Conservation (phyloP, 805 yeast genomes). For the Yarrowia sp. region DNA sequence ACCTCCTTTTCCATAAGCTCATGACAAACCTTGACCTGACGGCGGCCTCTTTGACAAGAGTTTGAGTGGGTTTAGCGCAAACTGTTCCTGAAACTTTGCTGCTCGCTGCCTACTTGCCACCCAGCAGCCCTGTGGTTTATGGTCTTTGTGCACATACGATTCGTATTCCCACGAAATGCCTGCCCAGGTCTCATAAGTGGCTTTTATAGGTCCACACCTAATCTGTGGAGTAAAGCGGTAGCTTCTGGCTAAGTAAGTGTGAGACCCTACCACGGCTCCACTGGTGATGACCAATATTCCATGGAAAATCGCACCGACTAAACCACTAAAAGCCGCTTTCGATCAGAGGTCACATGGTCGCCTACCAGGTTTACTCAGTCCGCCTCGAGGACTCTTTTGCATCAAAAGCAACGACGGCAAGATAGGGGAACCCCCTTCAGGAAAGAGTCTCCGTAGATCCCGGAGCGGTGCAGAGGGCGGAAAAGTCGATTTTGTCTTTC, state of each 20-base stretch:
- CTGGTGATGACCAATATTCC: too few species aligned
- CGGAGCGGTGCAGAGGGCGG: background rate
- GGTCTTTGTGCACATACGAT: constrained; percentile 11
- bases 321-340: background rate
- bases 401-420: constrained; percentile 28
- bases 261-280: too few species aligned
- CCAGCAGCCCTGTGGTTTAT: constrained; percentile 13
- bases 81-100: constrained; percentile 32
- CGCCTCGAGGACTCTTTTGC: constrained; percentile 1
- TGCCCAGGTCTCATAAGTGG: background rate
- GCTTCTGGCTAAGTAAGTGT: too few species aligned
- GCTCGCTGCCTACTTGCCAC: background rate
- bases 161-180: constrained; percentile 13
- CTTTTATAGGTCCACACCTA: background rate
- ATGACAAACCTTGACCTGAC: constrained; percentile 25
- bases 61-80: background rate
- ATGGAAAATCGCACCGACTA: background rate
- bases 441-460: constrained; percentile 10
- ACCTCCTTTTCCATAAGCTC: background rate
- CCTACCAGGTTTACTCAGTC: background rate
- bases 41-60: background rate
- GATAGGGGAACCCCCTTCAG: constrained; percentile 17
- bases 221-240: background rate
- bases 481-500: background rate
- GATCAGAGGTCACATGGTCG: background rate